Base-by-base conservation (phyloP, 768 basidiomycete species). In the Boletus bicolor region DNA sequence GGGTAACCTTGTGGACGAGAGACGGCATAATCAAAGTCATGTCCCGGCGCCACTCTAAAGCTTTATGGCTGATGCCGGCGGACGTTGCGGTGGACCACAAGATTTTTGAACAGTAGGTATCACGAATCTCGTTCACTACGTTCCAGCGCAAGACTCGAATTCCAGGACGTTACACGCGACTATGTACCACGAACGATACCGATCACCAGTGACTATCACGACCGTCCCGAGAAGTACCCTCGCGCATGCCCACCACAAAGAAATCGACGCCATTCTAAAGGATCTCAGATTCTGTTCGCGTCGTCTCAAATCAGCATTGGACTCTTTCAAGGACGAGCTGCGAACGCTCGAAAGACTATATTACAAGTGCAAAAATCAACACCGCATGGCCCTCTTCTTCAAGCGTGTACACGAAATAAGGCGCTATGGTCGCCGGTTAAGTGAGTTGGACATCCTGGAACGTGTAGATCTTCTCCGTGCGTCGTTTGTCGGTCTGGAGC, bases 351-450 rank as follows among this genome's bases (percentile, higher is more conserved):
- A 85, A 61, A 77, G 86, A 56, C 66, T 91, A 2, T 85, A 85
- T 67, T 91, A 92, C 73, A 89, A 89, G 62, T 83, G 82, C 59
- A 89, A 87, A 65, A 92, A 91, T 60, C 90, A 93, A 77, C 71
- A 71, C 44, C 65, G 69, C 42, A 53, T 43, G 47, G 60, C 69
- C 30, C 57, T 90, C 11, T 90, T 89, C 68, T 91, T 88, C 86
- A 63, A 61, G 44, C 82, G 82, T 32, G 73, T 86, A 15, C 63
- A 67, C 10, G 91, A 91, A 64, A 75, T 85, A 19, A 77, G 85
- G 57, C 77, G 82, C 51, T 82, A 59, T 32, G 64, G 64, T 48
- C 61, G 19, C 43, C 64, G 67, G 19, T 17, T 68, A 9, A 48
- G 28, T 26, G 67, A 59, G 11, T 0, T 67, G 54, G 45, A 64